Conservation (phyloP, 192 early-diverging fungal genomes). For the Spizellomyces punctatus region DNA sequence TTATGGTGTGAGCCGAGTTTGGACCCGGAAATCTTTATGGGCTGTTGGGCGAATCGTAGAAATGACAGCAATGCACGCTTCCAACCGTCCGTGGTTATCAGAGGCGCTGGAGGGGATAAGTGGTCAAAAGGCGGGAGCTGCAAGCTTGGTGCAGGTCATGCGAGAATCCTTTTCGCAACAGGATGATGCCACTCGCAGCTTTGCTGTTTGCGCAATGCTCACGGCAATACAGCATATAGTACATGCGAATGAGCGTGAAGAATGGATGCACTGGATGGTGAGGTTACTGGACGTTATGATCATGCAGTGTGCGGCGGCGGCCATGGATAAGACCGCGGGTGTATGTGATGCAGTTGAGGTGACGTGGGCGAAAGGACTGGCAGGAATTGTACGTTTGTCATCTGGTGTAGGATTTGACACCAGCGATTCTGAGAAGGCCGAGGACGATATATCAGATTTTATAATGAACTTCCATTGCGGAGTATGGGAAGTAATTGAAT, state of each 20-base stretch:
- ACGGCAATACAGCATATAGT: neutral
- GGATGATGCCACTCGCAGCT: neutral
- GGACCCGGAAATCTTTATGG: conserved; percentile 1
- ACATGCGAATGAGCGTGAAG: neutral
- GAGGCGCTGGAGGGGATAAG: neutral
- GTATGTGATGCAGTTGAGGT: conserved; percentile 4
- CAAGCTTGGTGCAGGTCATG: neutral
- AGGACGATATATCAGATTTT: neutral
- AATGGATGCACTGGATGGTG: conserved; percentile 17
- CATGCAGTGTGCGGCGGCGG: conserved; percentile 14
- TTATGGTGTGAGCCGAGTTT: neutral
- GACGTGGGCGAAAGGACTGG: conserved; percentile 6
- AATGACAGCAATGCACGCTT: no score
- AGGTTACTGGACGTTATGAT: conserved; percentile 23
- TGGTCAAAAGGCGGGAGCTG: neutral
- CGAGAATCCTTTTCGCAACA: neutral
- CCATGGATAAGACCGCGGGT: neutral
- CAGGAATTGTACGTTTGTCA: neutral
- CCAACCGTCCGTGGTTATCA: neutral
- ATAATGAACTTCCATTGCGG: no score
- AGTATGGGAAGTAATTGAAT: no score
- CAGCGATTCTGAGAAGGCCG: neutral
- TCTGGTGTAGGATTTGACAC: neutral
- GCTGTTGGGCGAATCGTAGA: no score
- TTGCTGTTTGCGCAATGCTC: neutral